phyloP scores from a whole-genome alignment of 257 asterid genomes.

The Solanum virginianum region DNA sequence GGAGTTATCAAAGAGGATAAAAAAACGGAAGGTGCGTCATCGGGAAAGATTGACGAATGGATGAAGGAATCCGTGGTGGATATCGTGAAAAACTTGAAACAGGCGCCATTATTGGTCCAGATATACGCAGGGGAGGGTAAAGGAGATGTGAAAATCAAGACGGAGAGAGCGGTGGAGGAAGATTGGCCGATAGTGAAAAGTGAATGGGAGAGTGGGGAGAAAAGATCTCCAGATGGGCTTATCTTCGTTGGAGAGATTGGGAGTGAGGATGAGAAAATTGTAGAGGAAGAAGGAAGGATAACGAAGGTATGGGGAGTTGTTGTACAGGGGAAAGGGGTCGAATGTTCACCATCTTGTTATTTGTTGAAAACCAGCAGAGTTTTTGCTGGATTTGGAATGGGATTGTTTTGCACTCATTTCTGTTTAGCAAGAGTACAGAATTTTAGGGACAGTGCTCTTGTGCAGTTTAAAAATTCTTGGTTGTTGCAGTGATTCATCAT shows the following conservation, averaged over 20 bases:
- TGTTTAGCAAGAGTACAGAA: slow-evolving; percentile 52
- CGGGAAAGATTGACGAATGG: slow-evolving; percentile 42
- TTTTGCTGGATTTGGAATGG: slow-evolving; percentile 60
- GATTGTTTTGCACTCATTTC: slow-evolving; percentile 56
- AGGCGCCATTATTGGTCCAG: slow-evolving; percentile 56
- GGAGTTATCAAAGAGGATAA: neutral
- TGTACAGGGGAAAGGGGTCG: slow-evolving; percentile 53
- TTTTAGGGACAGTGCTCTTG: slow-evolving; percentile 39
- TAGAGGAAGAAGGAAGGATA: slow-evolving; percentile 3
- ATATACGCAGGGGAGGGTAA: slow-evolving; percentile 13
- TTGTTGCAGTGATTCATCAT: slow-evolving; percentile 17
- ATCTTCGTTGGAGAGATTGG: slow-evolving; percentile 52
- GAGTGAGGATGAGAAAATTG: neutral
- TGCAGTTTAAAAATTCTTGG: slow-evolving; percentile 53
- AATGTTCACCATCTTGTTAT: slow-evolving; percentile 52
- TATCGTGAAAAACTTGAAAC: slow-evolving; percentile 48
- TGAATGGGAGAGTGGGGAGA: slow-evolving; percentile 16
- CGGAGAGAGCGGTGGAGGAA: slow-evolving; percentile 29
- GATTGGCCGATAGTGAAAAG: slow-evolving; percentile 31
- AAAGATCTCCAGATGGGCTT: slow-evolving; percentile 49
- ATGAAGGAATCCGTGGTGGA: slow-evolving; percentile 40
- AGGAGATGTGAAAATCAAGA: slow-evolving; percentile 8
- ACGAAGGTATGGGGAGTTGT: slow-evolving; percentile 61
- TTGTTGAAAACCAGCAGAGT: slow-evolving; percentile 59
- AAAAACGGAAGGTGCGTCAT: neutral